A percentile compares a stretch with the other conserved stretches of the same genome.
Conservation (phyloP, 23 red algal genomes). For the Gracilariopsis chorda region DNA sequence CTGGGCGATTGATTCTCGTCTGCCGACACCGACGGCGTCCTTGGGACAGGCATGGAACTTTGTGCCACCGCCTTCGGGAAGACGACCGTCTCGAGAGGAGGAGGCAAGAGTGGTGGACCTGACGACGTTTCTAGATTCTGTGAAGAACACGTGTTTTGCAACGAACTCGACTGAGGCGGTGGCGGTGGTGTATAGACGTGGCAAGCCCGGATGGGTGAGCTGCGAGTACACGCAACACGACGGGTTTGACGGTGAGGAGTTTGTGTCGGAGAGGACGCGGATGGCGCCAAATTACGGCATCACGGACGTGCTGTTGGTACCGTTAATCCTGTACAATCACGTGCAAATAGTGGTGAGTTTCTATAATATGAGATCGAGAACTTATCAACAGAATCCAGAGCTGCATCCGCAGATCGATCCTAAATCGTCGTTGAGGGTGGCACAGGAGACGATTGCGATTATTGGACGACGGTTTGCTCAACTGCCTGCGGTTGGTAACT, state of each 20-base stretch:
- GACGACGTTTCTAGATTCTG: slow-evolving; percentile 25
- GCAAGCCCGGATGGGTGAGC: slow-evolving; percentile 51
- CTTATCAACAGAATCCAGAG: slow-evolving; percentile 1
- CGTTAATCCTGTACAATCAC: slow-evolving; percentile 59
- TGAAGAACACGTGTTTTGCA: neutral
- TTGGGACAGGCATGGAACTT: slow-evolving; percentile 63
- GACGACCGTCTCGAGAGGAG: slow-evolving; percentile 34
- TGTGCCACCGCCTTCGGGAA: slow-evolving; percentile 40
- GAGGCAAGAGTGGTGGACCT: slow-evolving; percentile 18
- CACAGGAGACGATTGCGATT: slow-evolving; percentile 44
- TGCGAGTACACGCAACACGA: slow-evolving; percentile 28
- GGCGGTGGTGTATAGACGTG: slow-evolving; percentile 38
- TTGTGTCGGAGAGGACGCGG: slow-evolving; percentile 23
- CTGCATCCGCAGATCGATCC: slow-evolving; percentile 47
- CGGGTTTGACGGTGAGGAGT: slow-evolving; percentile 36
- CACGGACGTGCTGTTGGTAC: slow-evolving; percentile 52
- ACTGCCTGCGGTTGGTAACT: slow-evolving; percentile 22
- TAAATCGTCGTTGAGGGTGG: slow-evolving; percentile 47
- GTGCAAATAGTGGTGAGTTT: slow-evolving; percentile 53
- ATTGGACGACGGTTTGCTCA: slow-evolving; percentile 17
- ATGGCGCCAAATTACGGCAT: slow-evolving; percentile 34
- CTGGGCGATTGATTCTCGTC: slow-evolving; percentile 51
- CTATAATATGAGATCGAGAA: slow-evolving; percentile 37
- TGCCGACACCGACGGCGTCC: neutral
- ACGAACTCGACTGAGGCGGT: slow-evolving; percentile 37